These are phyloP conservation scores for Prinsepia uniflora DNA, from an alignment of 306 rosid species.

Conservation along the genomic window DNA sequence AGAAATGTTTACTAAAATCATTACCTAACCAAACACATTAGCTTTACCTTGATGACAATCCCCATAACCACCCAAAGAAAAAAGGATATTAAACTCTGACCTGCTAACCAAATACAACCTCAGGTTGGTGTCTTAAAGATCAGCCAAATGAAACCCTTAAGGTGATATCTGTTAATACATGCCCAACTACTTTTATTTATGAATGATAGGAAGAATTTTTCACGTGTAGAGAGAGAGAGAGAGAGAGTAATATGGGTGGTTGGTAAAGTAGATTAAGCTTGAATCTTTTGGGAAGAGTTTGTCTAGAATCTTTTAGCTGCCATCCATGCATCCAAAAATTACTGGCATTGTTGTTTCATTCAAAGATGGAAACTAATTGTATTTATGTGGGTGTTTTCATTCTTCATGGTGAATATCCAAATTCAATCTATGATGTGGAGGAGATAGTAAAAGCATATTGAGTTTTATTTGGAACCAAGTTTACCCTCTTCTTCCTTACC, in stretches of 20 bases:
- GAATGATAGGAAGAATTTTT: conserved; percentile 4
- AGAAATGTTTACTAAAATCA: neutral
- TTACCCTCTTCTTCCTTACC: neutral
- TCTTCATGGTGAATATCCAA: conserved; percentile 11
- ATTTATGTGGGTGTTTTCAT: neutral
- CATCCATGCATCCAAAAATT: neutral
- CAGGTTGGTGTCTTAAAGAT: conserved; percentile 2
- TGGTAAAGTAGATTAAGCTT: too few species aligned
- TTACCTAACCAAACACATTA: neutral
- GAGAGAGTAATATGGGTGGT: neutral
- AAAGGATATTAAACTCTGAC: neutral
- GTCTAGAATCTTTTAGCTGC: conserved; percentile 7
- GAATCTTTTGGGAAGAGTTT: neutral
- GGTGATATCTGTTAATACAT: neutral
- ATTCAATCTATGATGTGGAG: neutral
- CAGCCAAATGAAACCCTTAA: neutral
- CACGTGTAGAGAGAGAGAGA: conserved; percentile 6
- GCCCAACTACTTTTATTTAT: conserved; percentile 3
- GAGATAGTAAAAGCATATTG: neutral
- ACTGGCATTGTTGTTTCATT: conserved; percentile 4
- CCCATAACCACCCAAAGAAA: neutral
- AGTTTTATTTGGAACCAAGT: neutral
- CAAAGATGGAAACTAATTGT: conserved; percentile 2
- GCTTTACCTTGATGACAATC: neutral
- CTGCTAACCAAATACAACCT: neutral